phyloP scores from a whole-genome alignment of 306 rosid species.

The Prunus campanulata region DNA sequence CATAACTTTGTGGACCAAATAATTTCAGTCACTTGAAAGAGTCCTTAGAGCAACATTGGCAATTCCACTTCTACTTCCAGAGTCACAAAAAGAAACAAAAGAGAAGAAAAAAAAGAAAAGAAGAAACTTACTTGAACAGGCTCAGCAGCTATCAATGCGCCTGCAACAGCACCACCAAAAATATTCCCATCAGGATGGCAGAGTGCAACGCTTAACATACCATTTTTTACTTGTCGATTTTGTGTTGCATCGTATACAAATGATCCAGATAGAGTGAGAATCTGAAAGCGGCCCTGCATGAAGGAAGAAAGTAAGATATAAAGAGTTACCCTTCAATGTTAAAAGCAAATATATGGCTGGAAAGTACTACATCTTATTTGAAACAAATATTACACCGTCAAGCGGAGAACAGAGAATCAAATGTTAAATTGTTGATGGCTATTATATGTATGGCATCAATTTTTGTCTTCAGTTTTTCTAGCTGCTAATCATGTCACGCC shows the following conservation, averaged over 20 bases:
- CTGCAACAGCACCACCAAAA: slow-evolving; percentile 48
- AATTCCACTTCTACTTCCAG: no score
- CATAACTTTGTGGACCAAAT: no score
- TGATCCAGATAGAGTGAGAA: slow-evolving; percentile 44
- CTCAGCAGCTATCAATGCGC: slow-evolving; percentile 45
- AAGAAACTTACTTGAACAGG: slow-evolving; percentile 44
- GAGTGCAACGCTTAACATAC: slow-evolving; percentile 29
- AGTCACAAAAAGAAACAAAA: no score
- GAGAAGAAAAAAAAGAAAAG: not conserved
- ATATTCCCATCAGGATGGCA: slow-evolving; percentile 36
- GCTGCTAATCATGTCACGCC: not conserved
- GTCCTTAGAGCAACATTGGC: no score
- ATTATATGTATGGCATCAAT: not conserved
- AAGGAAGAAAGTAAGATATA: not conserved
- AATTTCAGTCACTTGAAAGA: no score
- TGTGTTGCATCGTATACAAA: slow-evolving; percentile 6
- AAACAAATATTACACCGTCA: no score
- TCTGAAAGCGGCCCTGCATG: slow-evolving; percentile 58
- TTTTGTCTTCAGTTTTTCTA: not conserved
- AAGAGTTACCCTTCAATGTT: not conserved
- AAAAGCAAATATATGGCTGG: not conserved
- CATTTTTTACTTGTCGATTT: slow-evolving; percentile 4
- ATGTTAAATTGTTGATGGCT: no score
- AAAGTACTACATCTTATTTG: no score
- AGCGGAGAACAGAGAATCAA: no score